phyloP scores from a whole-genome alignment of 1,284 basidiomycete species.

The Ganoderma multipileum region DNA sequence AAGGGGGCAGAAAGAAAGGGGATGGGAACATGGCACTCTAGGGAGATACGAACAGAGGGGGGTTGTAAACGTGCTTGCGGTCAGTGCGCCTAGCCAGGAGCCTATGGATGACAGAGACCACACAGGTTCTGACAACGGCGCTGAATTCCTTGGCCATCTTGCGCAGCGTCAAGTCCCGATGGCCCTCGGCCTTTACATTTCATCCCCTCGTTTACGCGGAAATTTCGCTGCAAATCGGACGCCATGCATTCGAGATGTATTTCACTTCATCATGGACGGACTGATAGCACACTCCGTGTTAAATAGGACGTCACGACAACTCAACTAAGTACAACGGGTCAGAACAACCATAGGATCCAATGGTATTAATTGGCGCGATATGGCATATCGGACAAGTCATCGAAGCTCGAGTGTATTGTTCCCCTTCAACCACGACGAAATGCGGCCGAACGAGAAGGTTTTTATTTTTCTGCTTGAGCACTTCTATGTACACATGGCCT shows the following conservation, averaged over 20 bases:
- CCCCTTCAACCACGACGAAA: not conserved
- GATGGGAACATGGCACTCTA: not conserved
- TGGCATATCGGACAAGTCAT: no score
- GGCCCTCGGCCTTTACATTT: not conserved
- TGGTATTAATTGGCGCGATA: not conserved
- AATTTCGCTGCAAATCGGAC: not conserved
- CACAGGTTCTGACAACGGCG: not conserved
- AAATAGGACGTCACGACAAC: no score
- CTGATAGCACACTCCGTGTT: no score
- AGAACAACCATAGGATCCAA: not conserved
- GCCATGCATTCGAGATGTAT: not conserved
- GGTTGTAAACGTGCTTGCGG: slow-evolving; percentile 12
- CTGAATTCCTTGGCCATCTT: not conserved
- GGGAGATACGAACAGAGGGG: slow-evolving; percentile 5
- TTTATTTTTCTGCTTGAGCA: not conserved
- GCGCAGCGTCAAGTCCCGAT: not conserved
- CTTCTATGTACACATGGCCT: not conserved
- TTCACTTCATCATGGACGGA: not conserved
- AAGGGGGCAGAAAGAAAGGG: not conserved
- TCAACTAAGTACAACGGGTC: no score
- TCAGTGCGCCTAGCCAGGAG: slow-evolving; percentile 4
- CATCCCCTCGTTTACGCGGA: not conserved
- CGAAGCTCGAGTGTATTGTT: no score
- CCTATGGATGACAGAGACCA: not conserved
- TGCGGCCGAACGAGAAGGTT: not conserved